A percentile compares a stretch with the other conserved stretches of the same genome.
Evolutionary conservation across 2,329 filamentous ascomycete species (phyloP).

Genomic region (Pseudonectria buxi): DNA sequence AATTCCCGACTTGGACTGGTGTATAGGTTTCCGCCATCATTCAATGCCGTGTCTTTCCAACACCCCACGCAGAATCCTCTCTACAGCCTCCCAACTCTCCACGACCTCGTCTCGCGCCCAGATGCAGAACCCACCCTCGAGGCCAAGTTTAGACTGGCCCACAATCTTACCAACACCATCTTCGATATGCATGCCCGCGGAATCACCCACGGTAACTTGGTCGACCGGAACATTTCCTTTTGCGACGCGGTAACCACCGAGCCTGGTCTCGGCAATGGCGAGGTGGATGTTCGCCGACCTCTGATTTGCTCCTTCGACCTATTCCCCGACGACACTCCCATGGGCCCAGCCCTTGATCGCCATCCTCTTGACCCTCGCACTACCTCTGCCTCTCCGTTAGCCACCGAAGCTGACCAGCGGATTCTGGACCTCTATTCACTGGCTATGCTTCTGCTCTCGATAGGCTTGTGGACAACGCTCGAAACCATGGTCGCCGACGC

Average conservation of each 20-base stretch:
- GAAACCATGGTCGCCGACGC: constrained; percentile 41
- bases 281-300: constrained; percentile 60
- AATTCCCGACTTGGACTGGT: constrained; percentile 66
- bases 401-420: constrained; percentile 46
- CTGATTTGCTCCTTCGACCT: constrained; percentile 69
- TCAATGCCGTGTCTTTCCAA: constrained; percentile 52
- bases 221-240: constrained; percentile 62
- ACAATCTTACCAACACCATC: constrained; percentile 65
- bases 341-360: constrained; percentile 33
- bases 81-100: constrained; percentile 47
- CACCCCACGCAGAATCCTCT: constrained; percentile 41
- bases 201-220: constrained; percentile 64
- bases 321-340: constrained; percentile 39
- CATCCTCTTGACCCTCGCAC: constrained; percentile 58
- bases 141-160: constrained; percentile 67
- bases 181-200: constrained; percentile 66
- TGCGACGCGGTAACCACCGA: constrained; percentile 40
- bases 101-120: constrained; percentile 44
- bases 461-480: constrained; percentile 68
- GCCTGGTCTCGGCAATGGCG: constrained; percentile 33
- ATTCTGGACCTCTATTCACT: constrained; percentile 66
- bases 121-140: constrained; percentile 61
- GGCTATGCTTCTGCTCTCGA: constrained; percentile 64
- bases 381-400: constrained; percentile 40
- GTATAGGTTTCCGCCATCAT: constrained; percentile 63